These are phyloP conservation scores for Trametes elegans DNA, from an alignment of 768 basidiomycete genomes.

Conservation along the genomic window DNA sequence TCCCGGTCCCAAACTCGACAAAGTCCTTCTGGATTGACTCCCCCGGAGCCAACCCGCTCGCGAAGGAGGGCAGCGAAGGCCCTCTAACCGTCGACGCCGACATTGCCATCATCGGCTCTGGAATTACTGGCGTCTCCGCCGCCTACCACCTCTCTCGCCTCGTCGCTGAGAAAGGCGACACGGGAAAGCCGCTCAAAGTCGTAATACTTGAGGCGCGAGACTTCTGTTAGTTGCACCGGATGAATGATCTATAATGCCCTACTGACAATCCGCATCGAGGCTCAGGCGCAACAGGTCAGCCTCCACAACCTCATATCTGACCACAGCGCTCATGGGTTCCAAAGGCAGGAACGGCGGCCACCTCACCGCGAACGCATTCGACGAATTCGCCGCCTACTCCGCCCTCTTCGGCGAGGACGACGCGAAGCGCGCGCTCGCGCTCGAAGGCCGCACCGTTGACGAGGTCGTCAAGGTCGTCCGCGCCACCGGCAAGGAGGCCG, in stretches of 20 bases:
- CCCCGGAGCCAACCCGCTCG: constrained; percentile 63
- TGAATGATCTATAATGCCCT: background rate
- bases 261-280: constrained; percentile 36
- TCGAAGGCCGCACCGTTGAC: constrained; percentile 57
- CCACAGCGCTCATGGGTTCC: background rate
- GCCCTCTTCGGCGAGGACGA: constrained; percentile 49
- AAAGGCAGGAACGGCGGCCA: constrained; percentile 81
- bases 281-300: constrained; percentile 73
- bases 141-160: constrained; percentile 66
- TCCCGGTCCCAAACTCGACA: constrained; percentile 64
- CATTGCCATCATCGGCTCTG: constrained; percentile 76
- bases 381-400: constrained; percentile 41
- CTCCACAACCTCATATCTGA: background rate
- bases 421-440: constrained; percentile 46
- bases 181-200: constrained; percentile 38
- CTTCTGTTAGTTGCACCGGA: constrained; percentile 56
- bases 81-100: constrained; percentile 59
- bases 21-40: constrained; percentile 70
- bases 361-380: constrained; percentile 51
- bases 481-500: constrained; percentile 39
- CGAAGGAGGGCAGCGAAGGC: constrained; percentile 62
- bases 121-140: constrained; percentile 72
- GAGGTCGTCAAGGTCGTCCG: constrained; percentile 50
- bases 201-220: constrained; percentile 82
- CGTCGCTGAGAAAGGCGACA: constrained; percentile 8